A percentile compares a stretch with the other conserved stretches of the same genome.
Evolutionary conservation across 2,329 filamentous ascomycete genomes (phyloP).

Genomic region (Colletotrichum sp.): DNA sequence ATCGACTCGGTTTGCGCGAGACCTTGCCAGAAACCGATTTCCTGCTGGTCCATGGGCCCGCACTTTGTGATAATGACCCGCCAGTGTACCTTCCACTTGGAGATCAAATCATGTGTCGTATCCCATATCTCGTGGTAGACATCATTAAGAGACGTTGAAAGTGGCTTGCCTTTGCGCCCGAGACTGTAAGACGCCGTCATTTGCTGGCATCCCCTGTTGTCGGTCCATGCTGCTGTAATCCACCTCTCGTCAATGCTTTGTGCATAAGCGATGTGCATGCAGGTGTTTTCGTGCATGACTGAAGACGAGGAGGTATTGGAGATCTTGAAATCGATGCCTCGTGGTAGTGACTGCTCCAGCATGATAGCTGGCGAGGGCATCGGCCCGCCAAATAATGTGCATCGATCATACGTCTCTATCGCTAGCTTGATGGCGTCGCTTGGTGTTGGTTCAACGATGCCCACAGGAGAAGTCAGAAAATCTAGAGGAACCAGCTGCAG

Average conservation of each 20-base stretch:
- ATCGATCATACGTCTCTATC: conserved; percentile 80
- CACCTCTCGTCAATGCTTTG: conserved; percentile 77
- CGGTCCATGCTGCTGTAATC: conserved; percentile 82
- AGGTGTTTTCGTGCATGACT: conserved; percentile 77
- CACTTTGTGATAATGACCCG: conserved; percentile 77
- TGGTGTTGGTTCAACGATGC: conserved; percentile 66
- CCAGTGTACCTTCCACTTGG: conserved; percentile 75
- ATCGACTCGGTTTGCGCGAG: conserved; percentile 57
- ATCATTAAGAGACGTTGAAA: conserved; percentile 61
- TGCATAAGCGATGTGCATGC: conserved; percentile 81
- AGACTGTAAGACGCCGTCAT: conserved; percentile 77
- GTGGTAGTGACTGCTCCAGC: conserved; percentile 72
- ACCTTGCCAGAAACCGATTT: conserved; percentile 64
- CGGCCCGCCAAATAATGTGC: conserved; percentile 60
- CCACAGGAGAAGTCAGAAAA: conserved; percentile 67
- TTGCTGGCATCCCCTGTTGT: conserved; percentile 76
- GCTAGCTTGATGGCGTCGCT: conserved; percentile 67
- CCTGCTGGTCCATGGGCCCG: conserved; percentile 69
- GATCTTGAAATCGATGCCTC: conserved; percentile 78
- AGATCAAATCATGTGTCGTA: conserved; percentile 75
- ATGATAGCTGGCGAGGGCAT: conserved; percentile 73
- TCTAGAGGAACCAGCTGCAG: conserved; percentile 76
- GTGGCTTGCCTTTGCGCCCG: conserved; percentile 58
- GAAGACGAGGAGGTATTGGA: conserved; percentile 71
- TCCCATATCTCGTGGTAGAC: conserved; percentile 80